Percentiles rank a stretch among this genome's conserved stretches.
phyloP scores from a whole-genome alignment of 352 stramenopile species.

The Phytopythium oedochilum region DNA sequence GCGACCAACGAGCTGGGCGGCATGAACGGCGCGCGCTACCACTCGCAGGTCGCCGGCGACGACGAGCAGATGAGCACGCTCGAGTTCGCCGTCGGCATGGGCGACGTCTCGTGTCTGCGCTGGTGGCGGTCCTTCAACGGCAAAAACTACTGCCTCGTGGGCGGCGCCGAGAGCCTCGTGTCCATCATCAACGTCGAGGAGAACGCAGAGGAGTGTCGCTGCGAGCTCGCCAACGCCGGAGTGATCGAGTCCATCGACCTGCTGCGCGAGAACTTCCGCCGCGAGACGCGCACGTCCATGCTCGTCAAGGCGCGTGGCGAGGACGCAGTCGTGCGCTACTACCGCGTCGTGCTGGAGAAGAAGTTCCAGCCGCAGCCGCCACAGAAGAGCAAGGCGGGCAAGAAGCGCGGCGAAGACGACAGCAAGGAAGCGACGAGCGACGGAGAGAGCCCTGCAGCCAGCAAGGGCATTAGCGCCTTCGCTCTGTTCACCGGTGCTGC shows the following conservation, averaged over 20 bases:
- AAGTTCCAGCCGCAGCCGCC: constrained; percentile 34
- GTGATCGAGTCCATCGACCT: constrained; percentile 73
- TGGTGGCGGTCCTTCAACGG: constrained; percentile 84
- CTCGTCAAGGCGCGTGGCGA: constrained; percentile 60
- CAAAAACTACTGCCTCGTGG: constrained; percentile 83
- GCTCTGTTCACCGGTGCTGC: neutral
- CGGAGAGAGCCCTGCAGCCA: neutral
- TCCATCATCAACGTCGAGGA: constrained; percentile 86
- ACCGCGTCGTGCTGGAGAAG: constrained; percentile 81
- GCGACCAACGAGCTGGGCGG: constrained; percentile 77
- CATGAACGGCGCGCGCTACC: constrained; percentile 75
- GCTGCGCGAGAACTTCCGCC: constrained; percentile 70
- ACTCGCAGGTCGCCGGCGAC: constrained; percentile 76
- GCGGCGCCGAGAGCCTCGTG: constrained; percentile 67
- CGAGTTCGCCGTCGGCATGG: constrained; percentile 72
- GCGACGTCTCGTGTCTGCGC: constrained; percentile 50
- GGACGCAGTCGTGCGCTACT: constrained; percentile 52
- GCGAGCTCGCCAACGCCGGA: constrained; percentile 61
- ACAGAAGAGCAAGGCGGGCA: constrained; percentile 14
- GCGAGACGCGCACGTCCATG: constrained; percentile 79
- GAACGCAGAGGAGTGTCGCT: constrained; percentile 80
- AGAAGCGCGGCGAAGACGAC: neutral
- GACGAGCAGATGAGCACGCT: constrained; percentile 83
- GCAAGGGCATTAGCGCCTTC: neutral
- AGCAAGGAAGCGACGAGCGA: neutral